phyloP scores from a whole-genome alignment of 2,329 filamentous ascomycete species.

The Fusarium metavorans region DNA sequence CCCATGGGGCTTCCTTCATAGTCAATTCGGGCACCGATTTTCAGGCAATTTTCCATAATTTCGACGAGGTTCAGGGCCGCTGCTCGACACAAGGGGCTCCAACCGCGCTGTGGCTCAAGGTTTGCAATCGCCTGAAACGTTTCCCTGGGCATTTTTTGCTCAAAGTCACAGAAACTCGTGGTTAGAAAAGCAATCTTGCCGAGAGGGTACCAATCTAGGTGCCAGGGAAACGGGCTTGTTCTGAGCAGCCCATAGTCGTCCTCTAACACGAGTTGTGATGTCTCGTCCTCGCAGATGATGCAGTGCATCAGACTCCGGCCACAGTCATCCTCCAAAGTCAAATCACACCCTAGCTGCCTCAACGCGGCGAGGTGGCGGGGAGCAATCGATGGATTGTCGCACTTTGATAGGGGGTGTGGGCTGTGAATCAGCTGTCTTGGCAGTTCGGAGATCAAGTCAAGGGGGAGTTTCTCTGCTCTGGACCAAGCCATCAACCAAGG shows the following conservation, averaged over 20 bases:
- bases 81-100: constrained; percentile 24
- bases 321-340: neutral
- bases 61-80: neutral
- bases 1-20: constrained; percentile 17
- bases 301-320: constrained; percentile 17
- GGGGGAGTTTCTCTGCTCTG: too few relatives aligned
- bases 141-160: fast-evolving
- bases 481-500: too few relatives aligned
- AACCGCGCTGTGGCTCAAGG: constrained; percentile 12
- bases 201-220: neutral
- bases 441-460: too few relatives aligned
- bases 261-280: neutral
- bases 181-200: neutral
- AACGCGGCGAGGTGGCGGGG: too few relatives aligned
- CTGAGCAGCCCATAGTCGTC: fast-evolving
- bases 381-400: too few relatives aligned
- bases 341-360: neutral
- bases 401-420: too few relatives aligned
- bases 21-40: constrained; percentile 1
- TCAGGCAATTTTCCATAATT: constrained; percentile 6
- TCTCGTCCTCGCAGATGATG: neutral
- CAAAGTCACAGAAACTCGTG: neutral
- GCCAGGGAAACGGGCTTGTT: constrained; percentile 17
- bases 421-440: too few relatives aligned
- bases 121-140: constrained; percentile 3